Base-by-base conservation (phyloP, 2,329 filamentous ascomycete species). In the Hypoxylon sp. region DNA sequence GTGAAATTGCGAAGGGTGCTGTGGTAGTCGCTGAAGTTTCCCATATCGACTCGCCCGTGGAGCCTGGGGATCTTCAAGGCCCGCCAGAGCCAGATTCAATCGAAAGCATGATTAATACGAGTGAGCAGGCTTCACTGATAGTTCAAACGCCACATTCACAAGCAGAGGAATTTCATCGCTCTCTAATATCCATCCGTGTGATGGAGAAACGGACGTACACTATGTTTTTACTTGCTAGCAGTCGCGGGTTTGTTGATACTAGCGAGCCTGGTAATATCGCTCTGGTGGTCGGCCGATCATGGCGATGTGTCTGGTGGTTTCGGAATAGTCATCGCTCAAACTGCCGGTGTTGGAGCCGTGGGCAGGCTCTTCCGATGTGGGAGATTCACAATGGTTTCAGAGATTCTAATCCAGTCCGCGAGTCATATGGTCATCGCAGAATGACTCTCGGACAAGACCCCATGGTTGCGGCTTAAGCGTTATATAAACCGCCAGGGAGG, bases 261-360 rank as follows among this genome's bases (percentile, higher is more conserved):
- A 2, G 37, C 49, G n/a, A 65, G 62, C 48, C 31, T 65, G n/a
- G 49, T 33, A 4, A 4, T 65, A 33, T 59, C 62, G 22, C 37
- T 60, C 27, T 65, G 62, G 55, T 65, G 62, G 55, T 55, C 62
- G 35, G 31, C 55, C n/a, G 20, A 44, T 27, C 57, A 62, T 5
- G 46, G 14, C 1, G 64, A 58, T 22, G 40, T 67, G 13, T 59
- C 49, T 14, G 59, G 58, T 20, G 48, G 64, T 8, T 59, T 65
- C 30, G 57, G 42, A 6, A 61, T 61, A 2, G 62, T 14, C 64
- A 67, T 20, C 33, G 46, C 17, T n/a, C 51, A 44, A 8, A 35
- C 30, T 59, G 58, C 22, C 54, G 54, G 8, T 66, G 64, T 33
- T 62, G 64, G 58, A 40, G 2, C 6, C 54, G 14, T 3, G 13